Evolutionary conservation across 202 grass and related monocot genomes (phyloP), one percentile per base, ranked within the genome.

Genomic region (Zizania palustris): DNA sequence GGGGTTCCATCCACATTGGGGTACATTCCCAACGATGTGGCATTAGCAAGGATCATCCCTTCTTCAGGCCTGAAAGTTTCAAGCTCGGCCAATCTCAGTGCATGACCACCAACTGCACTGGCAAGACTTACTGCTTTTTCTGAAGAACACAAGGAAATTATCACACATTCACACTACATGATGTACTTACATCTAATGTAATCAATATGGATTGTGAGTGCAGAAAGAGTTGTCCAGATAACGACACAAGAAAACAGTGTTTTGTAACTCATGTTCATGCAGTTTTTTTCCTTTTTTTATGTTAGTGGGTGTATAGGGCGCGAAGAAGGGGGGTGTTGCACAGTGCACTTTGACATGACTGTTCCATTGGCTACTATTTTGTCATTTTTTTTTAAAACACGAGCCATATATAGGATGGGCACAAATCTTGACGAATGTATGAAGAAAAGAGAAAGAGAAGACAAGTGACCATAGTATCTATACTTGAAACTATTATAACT

Each of bases 1-100:
- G 95, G 91, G n/a, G 95, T 98, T 59, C 82, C 82, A 79, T 98
- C 87, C 36, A 95, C 71, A 78, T 92, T 98, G 74, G 95, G 95
- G 40, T 92, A 77, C 95, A 98, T 98, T 67, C 95, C 95, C 55
- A 98, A 74, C 55, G 95, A 98, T 71, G 95, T 98, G 67, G 95
- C 87, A 87, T 98, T 98, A 71, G 95, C 91, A 56, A 98, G 95
- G 83, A 98, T 90, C 89, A 90, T 98, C 50, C 95, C 91, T 77
- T 83, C 75, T 85, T 95, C 85, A 55, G 91, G 91, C 58, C 72
- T 76, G 78, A 92, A 98, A 74, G 67, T 98, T 88, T 85, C 85
- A 79, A 98, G 73, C 50, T 98, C 96, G 18, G 78, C 67, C 76
- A 98, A 83, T 64, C 86, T 95, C 53, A 98, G 71, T 16, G 91